Evolutionary conservation across 2,329 filamentous ascomycete species (phyloP), one percentile per base, ranked within the genome.

Genomic region (Fusarium verticillioides): DNA sequence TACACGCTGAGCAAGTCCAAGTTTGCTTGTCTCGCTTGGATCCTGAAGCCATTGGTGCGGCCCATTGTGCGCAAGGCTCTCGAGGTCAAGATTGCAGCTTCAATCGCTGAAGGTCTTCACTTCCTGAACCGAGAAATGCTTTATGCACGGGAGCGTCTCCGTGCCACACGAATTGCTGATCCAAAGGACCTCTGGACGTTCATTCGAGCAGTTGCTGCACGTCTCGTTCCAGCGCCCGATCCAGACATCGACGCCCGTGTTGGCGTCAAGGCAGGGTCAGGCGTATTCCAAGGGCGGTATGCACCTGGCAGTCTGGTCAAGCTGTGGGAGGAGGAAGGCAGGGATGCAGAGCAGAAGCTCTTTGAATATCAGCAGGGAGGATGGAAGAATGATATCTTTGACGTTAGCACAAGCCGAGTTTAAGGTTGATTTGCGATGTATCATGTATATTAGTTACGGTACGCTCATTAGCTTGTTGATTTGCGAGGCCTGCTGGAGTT

Each of bases 351-450:
- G 26, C 93, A 97, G 81, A 87, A 90, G 44, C 89, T 97, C 42
- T 90, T 95, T 73, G 93, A 96, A 73, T 91, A 91, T 78, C 89
- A 91, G 62, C 85, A 85, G 52, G 90, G 88, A 21, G 93, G 93
- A 1, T 97, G 95, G 95, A 88, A 93, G 75, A 97, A 97, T 81
- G 91, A 90, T 50, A 91, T 97, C n/a, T 97, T 97, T 77, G 86
- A 90, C 72, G 81, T 87, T 16, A 79, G 79, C 37, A 83, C 84
- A n/a, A 77, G 66, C n/a, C 72, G 66, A n/a, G 73, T 70, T 46
- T 78, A 69, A 77, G 36, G 23, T 40, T 19, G 42, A 28, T 26
- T 53, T 56, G 42, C 30, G 43, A 40, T 43, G 49, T 50, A 37
- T 49, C 15, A 30, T 68, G 60, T 50, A 59, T 34, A 44, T 60